Evolutionary conservation across 2,329 filamentous ascomycete species (phyloP), one percentile per base, ranked within the genome.

Genomic region (Epichloe brachyelytri): DNA sequence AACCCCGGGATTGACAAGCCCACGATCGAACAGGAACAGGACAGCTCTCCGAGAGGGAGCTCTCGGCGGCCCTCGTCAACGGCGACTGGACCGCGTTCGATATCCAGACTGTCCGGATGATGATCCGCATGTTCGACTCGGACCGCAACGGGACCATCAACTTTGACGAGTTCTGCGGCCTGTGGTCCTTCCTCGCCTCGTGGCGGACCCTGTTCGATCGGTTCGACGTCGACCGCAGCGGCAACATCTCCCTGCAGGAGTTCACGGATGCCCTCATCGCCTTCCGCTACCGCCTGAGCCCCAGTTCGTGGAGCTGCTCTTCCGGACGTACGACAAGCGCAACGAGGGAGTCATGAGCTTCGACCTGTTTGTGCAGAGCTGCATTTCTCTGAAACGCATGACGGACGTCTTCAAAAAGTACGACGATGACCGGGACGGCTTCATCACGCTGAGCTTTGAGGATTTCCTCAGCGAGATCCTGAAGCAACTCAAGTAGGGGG

Each of bases 361-460:
- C 63, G 93, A 98, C 71, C 70, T 98, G 48, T 98, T 98, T 63
- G 93, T 98, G 54, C 93, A 98, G 75, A 88, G 88, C 49, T 97
- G 93, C 68, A 97, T 98, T 64, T 89, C 83, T 60, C 75, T 98
- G 62, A 96, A 97, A 78, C 80, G 93, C 60, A 97, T 98, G 91
- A 98, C 93, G 54, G 93, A 98, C 68, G 89, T 95, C 30, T 98
- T 98, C 68, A 98, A 98, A 77, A 91, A 90, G 70, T 98, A 97
- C 67, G 93, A 98, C 60, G 87, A 95, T 62, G 93, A 98, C 68
- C 80, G 93, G 41, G 93, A 97, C 69, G 93, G 93, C 2, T 97
- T 90, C 66, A 87, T 90, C 59, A 90, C 85, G 4, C 69, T 90
- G 50, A 87, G 83, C 64, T 90, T 90, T 61, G 85, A 89, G 70